Conservation (phyloP, 2,329 filamentous ascomycete genomes). For the Lasiodiplodia citricola region DNA sequence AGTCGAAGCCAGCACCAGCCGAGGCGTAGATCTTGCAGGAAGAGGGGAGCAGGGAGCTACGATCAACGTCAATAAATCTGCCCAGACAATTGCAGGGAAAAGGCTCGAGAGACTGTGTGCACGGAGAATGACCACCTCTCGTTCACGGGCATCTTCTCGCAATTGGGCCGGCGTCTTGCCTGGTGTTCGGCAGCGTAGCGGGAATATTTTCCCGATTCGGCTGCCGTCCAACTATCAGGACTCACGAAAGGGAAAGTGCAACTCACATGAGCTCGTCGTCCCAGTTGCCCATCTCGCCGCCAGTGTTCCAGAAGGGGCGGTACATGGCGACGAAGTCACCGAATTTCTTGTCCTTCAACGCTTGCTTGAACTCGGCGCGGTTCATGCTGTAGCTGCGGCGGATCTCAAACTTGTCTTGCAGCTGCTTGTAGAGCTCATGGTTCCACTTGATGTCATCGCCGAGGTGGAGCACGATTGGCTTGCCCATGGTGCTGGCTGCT, state of each 20-base stretch:
- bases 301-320: constrained; percentile 64
- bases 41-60: constrained; percentile 52
- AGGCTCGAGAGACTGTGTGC: not conserved
- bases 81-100: not conserved
- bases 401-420: constrained; percentile 45
- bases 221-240: not conserved
- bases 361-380: constrained; percentile 47
- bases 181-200: not conserved
- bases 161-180: no score
- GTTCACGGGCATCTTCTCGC: no score
- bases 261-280: constrained; percentile 60
- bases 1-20: constrained; percentile 68
- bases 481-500: constrained; percentile 28
- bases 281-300: constrained; percentile 69
- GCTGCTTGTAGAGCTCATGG: constrained; percentile 46
- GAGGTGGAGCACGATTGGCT: constrained; percentile 50
- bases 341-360: constrained; percentile 45
- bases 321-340: constrained; percentile 56
- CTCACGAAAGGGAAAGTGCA: not conserved
- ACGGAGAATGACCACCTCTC: not conserved
- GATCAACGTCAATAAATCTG: not conserved
- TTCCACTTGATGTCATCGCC: constrained; percentile 54
- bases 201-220: constrained; percentile 26
- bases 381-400: constrained; percentile 34
- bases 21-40: constrained; percentile 63